phyloP scores from a whole-genome alignment of 164 flowering plant species.

The Liquidambar formosana region DNA sequence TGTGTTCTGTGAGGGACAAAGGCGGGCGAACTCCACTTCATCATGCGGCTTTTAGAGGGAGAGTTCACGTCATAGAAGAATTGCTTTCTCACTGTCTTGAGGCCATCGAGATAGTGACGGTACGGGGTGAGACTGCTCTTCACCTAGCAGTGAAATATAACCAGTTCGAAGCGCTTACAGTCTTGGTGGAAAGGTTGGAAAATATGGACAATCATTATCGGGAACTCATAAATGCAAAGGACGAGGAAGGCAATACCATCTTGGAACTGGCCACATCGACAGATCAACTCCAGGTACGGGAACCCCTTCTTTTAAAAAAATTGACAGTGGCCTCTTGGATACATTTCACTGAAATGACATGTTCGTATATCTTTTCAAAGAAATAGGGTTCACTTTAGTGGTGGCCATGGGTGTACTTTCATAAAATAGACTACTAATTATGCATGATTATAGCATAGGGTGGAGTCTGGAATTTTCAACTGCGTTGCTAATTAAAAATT shows the following conservation, averaged over 20 bases:
- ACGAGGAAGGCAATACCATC: constrained; percentile 37
- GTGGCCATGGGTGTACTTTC: no score
- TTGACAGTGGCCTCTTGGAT: not conserved
- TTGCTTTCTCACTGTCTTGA: no score
- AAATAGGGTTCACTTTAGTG: no score
- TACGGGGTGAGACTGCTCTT: constrained; percentile 33
- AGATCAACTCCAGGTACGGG: constrained; percentile 34
- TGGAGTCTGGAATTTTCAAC: no score
- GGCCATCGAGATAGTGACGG: constrained; percentile 24
- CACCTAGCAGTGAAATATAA: constrained; percentile 43
- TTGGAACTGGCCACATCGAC: constrained; percentile 38
- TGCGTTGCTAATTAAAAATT: no score
- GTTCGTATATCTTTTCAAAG: no score
- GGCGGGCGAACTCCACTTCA: no score
- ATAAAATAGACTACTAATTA: no score
- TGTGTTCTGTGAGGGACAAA: constrained; percentile 27
- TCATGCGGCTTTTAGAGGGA: constrained; percentile 37
- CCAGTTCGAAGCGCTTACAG: constrained; percentile 27
- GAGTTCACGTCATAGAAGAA: constrained; percentile 22
- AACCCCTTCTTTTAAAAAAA: no score
- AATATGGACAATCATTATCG: constrained; percentile 14
- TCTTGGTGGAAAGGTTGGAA: constrained; percentile 22
- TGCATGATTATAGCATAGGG: no score
- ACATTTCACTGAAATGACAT: constrained; percentile 19
- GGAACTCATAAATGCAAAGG: constrained; percentile 26